Conservation (phyloP, 768 basidiomycete species). For the Sporobolomyces pararoseus region DNA sequence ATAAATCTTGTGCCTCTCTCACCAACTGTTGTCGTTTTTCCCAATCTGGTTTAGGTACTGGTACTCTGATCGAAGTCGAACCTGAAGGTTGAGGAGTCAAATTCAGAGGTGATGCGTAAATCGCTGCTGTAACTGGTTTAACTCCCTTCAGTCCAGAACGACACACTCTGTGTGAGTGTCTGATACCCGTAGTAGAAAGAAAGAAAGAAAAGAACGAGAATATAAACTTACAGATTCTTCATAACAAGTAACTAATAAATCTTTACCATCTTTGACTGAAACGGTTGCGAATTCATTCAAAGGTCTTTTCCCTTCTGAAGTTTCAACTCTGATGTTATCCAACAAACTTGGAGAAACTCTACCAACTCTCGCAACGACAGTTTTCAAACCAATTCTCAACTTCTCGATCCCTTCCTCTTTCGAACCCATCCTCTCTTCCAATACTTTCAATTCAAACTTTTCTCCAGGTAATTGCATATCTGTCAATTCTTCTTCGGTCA, state of each 20-base stretch:
- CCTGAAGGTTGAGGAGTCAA: conserved; percentile 32
- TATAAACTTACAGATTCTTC: conserved; percentile 23
- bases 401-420: conserved; percentile 20
- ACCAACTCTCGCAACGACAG: conserved; percentile 36
- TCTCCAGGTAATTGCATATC: conserved; percentile 36
- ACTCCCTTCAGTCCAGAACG: conserved; percentile 15
- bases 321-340: conserved; percentile 31
- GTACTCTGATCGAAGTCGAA: conserved; percentile 29
- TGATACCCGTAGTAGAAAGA: not conserved
- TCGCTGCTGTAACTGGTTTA: conserved; percentile 33
- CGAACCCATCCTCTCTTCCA: conserved; percentile 27
- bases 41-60: conserved; percentile 29
- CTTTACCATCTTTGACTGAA: conserved; percentile 39
- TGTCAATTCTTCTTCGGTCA: conserved; percentile 29
- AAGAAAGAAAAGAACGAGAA: not conserved
- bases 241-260: conserved; percentile 37
- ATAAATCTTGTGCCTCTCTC: conserved; percentile 27
- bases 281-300: conserved; percentile 39
- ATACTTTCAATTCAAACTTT: conserved; percentile 21
- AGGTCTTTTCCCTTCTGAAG: conserved; percentile 33
- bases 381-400: conserved; percentile 33
- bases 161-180: no score
- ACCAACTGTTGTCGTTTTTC: conserved; percentile 38
- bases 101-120: conserved; percentile 38
- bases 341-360: conserved; percentile 34